phyloP scores from a whole-genome alignment of 2,329 filamentous ascomycete genomes.

The Talaromyces sp. region DNA sequence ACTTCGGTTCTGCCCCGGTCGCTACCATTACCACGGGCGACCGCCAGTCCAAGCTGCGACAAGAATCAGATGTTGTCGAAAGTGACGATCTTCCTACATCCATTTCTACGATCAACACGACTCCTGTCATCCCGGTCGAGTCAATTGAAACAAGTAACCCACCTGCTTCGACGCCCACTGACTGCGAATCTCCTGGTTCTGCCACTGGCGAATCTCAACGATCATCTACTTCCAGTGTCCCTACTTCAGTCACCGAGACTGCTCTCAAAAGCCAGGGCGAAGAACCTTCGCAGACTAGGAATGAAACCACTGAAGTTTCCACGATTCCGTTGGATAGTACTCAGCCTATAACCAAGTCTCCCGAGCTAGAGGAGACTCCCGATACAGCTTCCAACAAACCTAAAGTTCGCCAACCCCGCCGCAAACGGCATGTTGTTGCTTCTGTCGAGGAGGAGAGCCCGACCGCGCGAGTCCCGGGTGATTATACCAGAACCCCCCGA shows the following conservation, averaged over 20 bases:
- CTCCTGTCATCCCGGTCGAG: constrained; percentile 8
- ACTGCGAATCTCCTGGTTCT: constrained; percentile 32
- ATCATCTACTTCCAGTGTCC: constrained; percentile 39
- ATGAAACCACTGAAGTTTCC: background rate
- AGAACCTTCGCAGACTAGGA: constrained; percentile 8
- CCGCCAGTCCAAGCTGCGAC: constrained; percentile 17
- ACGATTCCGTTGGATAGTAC: constrained; percentile 9
- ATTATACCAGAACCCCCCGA: constrained; percentile 79
- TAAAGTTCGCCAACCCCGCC: constrained; percentile 26
- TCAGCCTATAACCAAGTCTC: constrained; percentile 30
- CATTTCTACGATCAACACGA: background rate
- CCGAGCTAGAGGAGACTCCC: constrained; percentile 31
- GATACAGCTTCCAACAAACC: constrained; percentile 22
- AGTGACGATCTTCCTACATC: background rate
- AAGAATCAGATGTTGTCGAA: constrained; percentile 17
- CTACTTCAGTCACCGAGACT: constrained; percentile 40
- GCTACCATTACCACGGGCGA: background rate
- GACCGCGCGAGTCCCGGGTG: constrained; percentile 63
- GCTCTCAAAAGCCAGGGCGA: constrained; percentile 24
- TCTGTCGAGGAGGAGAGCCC: constrained; percentile 43
- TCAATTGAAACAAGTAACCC: constrained; percentile 8
- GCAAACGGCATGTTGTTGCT: constrained; percentile 34
- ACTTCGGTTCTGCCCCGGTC: constrained; percentile 6
- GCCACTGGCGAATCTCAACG: constrained; percentile 35
- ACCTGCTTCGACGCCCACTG: constrained; percentile 18